Conservation (phyloP, 306 rosid genomes). For the Cyclanthera cordifolia region DNA sequence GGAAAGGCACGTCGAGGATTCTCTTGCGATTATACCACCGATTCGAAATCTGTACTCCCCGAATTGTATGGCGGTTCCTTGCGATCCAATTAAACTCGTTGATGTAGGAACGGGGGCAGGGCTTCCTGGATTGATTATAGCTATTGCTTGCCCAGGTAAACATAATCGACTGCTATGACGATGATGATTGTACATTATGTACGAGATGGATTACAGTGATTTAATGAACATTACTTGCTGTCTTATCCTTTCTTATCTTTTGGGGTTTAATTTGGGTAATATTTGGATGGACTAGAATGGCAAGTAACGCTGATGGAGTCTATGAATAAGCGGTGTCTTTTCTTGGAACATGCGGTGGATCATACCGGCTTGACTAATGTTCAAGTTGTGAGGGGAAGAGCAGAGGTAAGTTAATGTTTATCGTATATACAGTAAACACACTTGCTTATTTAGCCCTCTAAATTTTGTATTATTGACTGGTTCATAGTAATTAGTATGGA, state of each 20-base stretch:
- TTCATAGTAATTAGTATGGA: neutral
- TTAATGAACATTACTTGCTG: neutral
- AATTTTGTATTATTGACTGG: neutral
- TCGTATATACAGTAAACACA: neutral
- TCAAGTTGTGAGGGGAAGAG: slow-evolving; percentile 80
- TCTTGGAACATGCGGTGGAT: slow-evolving; percentile 62
- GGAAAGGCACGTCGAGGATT: slow-evolving; percentile 90
- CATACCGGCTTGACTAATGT: slow-evolving; percentile 54
- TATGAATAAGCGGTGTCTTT: slow-evolving; percentile 68
- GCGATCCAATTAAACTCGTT: slow-evolving; percentile 33
- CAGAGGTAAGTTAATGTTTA: slow-evolving; percentile 44
- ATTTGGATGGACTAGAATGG: slow-evolving; percentile 48
- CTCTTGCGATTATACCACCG: slow-evolving; percentile 66
- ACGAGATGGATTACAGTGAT: neutral
- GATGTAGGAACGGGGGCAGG: slow-evolving; percentile 95
- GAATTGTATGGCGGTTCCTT: slow-evolving; percentile 20
- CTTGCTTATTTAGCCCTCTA: neutral
- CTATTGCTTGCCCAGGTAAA: slow-evolving; percentile 81
- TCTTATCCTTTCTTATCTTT: neutral
- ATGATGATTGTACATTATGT: neutral
- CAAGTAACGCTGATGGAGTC: slow-evolving; percentile 75
- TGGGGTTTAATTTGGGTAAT: neutral
- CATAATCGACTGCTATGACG: neutral
- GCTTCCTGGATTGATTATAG: slow-evolving; percentile 76
- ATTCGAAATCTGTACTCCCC: slow-evolving; percentile 33